These are phyloP conservation scores for Singerocomus inundabilis DNA, from an alignment of 1,284 basidiomycete species.

Conservation along the genomic window DNA sequence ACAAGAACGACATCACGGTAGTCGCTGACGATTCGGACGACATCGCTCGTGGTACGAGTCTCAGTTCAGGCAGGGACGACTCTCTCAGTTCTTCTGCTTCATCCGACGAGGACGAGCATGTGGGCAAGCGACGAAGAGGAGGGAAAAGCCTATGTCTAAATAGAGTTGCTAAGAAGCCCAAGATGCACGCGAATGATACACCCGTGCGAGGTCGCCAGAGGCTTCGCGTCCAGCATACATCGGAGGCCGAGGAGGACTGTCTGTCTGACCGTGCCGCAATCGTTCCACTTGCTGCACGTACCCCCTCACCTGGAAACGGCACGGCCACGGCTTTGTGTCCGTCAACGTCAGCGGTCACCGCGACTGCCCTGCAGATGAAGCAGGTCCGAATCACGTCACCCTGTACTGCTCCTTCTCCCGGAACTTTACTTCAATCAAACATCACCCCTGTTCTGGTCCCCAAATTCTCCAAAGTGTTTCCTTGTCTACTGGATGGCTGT, in stretches of 20 bases:
- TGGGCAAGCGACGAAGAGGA: conserved; percentile 18
- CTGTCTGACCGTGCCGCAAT: not conserved
- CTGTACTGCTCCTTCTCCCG: conserved; percentile 1
- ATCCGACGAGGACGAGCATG: conserved; percentile 6
- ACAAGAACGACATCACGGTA: not conserved
- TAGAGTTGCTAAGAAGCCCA: conserved; percentile 13
- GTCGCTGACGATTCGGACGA: not conserved
- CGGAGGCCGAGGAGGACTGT: conserved; percentile 1
- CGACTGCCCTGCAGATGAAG: conserved; percentile 18
- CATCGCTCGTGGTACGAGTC: not conserved
- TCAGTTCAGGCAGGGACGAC: conserved; percentile 1
- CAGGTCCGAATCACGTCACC: conserved; percentile 19
- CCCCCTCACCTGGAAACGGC: not conserved
- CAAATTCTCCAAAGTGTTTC: conserved; percentile 18
- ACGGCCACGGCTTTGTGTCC: not conserved
- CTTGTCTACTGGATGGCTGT: conserved; percentile 25
- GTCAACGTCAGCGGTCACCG: conserved; percentile 10
- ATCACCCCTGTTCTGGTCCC: not conserved
- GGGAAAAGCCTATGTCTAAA: not conserved
- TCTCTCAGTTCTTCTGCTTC: not conserved
- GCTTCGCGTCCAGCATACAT: not conserved
- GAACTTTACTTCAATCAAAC: not conserved
- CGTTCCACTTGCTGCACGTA: not conserved
- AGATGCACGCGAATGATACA: conserved; percentile 11
- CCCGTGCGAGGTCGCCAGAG: conserved; percentile 7